Evolutionary conservation across 306 rosid species (phyloP).

Genomic region (Quercus robur): DNA sequence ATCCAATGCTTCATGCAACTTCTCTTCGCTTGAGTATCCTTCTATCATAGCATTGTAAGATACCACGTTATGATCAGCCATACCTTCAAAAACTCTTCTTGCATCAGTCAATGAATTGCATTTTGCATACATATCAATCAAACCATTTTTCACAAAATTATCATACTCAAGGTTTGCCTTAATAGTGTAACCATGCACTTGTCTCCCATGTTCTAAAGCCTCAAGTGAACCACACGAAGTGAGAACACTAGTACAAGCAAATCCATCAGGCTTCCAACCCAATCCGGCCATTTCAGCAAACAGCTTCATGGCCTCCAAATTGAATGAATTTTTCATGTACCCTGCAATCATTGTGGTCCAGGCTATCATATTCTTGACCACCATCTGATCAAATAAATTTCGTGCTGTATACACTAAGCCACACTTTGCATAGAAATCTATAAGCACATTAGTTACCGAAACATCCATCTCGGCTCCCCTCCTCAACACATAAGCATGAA

Average conservation of each 20-base stretch:
- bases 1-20: conserved; percentile 55
- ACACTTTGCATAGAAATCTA: conserved; percentile 77
- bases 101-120: conserved; percentile 68
- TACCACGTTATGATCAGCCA: conserved; percentile 52
- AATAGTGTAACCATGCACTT: conserved; percentile 68
- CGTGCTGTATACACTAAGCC: conserved; percentile 54
- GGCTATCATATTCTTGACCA: conserved; percentile 57
- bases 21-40: conserved; percentile 69
- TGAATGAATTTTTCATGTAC: conserved; percentile 78
- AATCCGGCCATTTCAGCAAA: conserved; percentile 59
- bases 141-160: conserved; percentile 71
- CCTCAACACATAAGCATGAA: conserved; percentile 72
- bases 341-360: conserved; percentile 97
- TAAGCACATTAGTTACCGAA: conserved; percentile 65
- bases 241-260: conserved; percentile 76
- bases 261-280: conserved; percentile 70
- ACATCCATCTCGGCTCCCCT: conserved; percentile 60
- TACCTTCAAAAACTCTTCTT: conserved; percentile 54
- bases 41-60: conserved; percentile 94
- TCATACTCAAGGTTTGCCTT: conserved; percentile 65
- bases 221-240: conserved; percentile 77
- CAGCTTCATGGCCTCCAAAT: conserved; percentile 59
- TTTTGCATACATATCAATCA: conserved; percentile 91
- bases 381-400: conserved; percentile 49
- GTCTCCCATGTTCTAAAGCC: conserved; percentile 63